Evolutionary conservation across 805 yeast species (phyloP).

Genomic region (Yarrowia porcina): DNA sequence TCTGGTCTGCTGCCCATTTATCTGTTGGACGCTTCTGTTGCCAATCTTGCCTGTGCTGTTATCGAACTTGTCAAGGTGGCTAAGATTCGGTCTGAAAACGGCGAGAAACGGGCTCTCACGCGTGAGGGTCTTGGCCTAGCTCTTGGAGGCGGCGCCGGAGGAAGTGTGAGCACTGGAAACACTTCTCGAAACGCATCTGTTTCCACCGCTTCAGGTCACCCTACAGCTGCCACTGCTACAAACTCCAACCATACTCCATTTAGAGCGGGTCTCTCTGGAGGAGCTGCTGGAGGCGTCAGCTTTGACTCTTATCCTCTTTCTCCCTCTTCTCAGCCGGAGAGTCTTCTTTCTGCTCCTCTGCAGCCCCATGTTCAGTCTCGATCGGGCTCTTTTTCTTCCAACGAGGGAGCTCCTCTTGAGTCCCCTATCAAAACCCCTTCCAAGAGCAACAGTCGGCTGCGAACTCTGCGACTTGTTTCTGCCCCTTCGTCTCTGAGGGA

Average conservation of each 20-base stretch:
- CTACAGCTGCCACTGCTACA: not conserved
- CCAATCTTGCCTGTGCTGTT: slow-evolving; percentile 63
- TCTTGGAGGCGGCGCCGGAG: not conserved
- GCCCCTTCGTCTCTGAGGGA: slow-evolving; percentile 17
- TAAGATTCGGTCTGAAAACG: slow-evolving; percentile 29
- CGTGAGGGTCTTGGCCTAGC: slow-evolving; percentile 4
- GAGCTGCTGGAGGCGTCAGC: not conserved
- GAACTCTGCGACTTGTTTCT: slow-evolving; percentile 13
- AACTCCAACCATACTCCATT: slow-evolving; percentile 1
- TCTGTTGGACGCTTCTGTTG: slow-evolving; percentile 69
- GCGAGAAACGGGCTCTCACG: not conserved
- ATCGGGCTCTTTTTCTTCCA: slow-evolving; percentile 10
- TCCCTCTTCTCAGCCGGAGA: not conserved
- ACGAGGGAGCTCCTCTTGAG: not conserved
- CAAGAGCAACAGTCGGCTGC: slow-evolving; percentile 17
- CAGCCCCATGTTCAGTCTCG: not conserved
- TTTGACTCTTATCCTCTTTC: not conserved
- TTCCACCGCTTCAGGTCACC: not conserved
- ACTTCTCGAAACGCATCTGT: not conserved
- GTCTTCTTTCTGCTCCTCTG: not conserved
- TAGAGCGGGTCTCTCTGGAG: slow-evolving; percentile 15
- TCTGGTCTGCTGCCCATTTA: slow-evolving; percentile 63
- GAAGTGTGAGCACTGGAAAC: not conserved
- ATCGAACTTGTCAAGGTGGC: slow-evolving; percentile 43
- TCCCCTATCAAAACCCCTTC: slow-evolving; percentile 4